Evolutionary conservation across 345 rosid species (phyloP).

Genomic region (Anastatica hierochuntica): DNA sequence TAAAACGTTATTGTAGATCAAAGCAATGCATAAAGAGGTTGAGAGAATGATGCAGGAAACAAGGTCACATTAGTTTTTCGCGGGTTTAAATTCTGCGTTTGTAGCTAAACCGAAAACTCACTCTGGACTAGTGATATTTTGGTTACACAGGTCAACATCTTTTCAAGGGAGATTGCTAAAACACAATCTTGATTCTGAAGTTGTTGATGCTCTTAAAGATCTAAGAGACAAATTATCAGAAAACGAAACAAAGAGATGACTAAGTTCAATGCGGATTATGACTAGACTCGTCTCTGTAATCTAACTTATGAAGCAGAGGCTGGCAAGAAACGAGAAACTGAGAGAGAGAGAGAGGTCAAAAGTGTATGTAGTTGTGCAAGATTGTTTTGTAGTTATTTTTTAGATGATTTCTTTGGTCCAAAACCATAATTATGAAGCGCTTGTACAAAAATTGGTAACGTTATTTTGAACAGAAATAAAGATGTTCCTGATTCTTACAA

Average conservation of each 20-base stretch:
- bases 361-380: too few relatives aligned
- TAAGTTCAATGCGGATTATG: too few relatives aligned
- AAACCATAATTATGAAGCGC: too few relatives aligned
- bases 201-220: conserved; percentile 79
- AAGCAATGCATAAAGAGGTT: conserved; percentile 61
- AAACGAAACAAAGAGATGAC: conserved; percentile 37
- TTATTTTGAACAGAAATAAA: too few relatives aligned
- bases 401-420: too few relatives aligned
- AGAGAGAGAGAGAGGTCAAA: too few relatives aligned
- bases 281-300: too few relatives aligned
- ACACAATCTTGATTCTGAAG: conserved; percentile 85
- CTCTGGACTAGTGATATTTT: background rate
- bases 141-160: conserved; percentile 41
- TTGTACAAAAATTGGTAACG: too few relatives aligned
- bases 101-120: background rate
- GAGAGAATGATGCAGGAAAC: conserved; percentile 69
- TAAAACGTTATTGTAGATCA: conserved; percentile 39
- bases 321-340: too few relatives aligned
- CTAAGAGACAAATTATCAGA: conserved; percentile 56
- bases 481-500: too few relatives aligned
- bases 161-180: conserved; percentile 77
- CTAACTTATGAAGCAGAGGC: too few relatives aligned
- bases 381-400: too few relatives aligned
- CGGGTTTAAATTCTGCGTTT: background rate
- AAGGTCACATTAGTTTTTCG: conserved; percentile 34